Evolutionary conservation across 768 basidiomycete species (phyloP), one percentile per base, ranked within the genome.

Genomic region (Daedaleopsis nitida): DNA sequence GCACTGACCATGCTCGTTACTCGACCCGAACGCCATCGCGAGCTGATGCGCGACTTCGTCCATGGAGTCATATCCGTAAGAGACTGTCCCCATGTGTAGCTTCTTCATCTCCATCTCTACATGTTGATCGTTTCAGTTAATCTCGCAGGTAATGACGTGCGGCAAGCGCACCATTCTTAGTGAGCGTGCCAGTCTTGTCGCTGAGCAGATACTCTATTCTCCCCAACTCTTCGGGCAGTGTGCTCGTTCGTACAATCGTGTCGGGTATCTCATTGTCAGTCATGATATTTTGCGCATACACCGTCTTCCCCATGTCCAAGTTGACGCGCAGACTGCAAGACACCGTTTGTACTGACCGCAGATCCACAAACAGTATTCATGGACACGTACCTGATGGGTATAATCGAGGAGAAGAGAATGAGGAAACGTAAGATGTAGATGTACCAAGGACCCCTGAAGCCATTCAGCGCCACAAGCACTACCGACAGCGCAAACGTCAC

Each of bases 61-160:
- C 96, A 99, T 98, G n/a, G 97, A 89, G 68, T 99, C 97, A 64
- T 80, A 88, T 1, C 93, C 96, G 69, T 96, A 99, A 0, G 94
- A 96, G 84, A 98, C 93, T 1, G 97, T 99, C 5, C 97, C 97
- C 90, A 98, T 93, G 69, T 98, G 97, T 32, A 99, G 79, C 73
- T 97, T 99, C 80, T 90, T 95, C 91, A 98, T 92, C 75, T 98
- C 96, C 97, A 99, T 99, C 73, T 98, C 96, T 98, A 73, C n/a
- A 47, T 14, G 45, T 13, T 6, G 54, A 19, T 43, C 14, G 9
- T 21, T n/a, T 37, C 19, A 52, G 38, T n/a, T 7, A 47, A 10
- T 2, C n/a, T n/a, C 8, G 34, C 24, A 21, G 5, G 14, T 21
- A 47, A 10, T 24, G 4, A 9, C 7, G 6, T 13, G 10, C 12